A percentile compares a stretch with the other conserved stretches of the same genome.
phyloP scores from a whole-genome alignment of 208 protist species.

The Hexamita inflata region DNA sequence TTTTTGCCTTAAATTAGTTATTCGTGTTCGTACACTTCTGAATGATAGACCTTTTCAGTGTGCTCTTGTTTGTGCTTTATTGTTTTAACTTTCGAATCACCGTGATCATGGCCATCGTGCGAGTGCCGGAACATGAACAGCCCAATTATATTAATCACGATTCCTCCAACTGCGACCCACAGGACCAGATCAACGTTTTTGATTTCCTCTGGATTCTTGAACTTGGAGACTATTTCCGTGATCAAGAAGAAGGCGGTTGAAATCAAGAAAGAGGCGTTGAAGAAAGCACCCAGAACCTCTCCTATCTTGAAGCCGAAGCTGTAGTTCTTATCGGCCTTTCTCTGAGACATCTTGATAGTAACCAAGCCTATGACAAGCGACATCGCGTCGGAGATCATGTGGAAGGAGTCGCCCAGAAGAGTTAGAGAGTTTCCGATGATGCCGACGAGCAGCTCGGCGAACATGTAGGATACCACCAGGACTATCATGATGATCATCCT shows the following conservation, averaged over 20 bases:
- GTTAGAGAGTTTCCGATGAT: constrained; percentile 19
- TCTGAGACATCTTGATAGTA: not conserved
- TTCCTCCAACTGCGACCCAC: not conserved
- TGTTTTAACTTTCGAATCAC: too few species aligned
- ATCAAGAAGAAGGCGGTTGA: constrained; percentile 16
- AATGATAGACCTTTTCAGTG: too few species aligned
- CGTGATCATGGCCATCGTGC: constrained; percentile 1
- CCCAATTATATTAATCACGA: constrained; percentile 24
- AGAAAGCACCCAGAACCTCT: constrained; percentile 11
- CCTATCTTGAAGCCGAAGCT: constrained; percentile 1
- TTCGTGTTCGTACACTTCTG: too few species aligned
- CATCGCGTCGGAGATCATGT: constrained; percentile 10
- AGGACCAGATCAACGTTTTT: constrained; percentile 13
- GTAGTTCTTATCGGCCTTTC: not conserved
- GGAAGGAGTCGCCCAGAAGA: constrained; percentile 4
- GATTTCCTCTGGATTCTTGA: not conserved
- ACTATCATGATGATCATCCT: constrained; percentile 21
- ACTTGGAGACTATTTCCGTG: constrained; percentile 4
- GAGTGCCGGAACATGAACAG: constrained; percentile 10
- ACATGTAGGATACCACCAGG: constrained; percentile 8
- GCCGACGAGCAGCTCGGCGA: constrained; percentile 16
- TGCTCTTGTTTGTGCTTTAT: too few species aligned
- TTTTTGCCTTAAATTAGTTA: too few species aligned
- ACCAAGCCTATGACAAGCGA: constrained; percentile 4
- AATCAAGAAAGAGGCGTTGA: constrained; percentile 14